These are phyloP conservation scores for Teunomyces kruisii DNA, from an alignment of 805 yeast species.

Conservation along the genomic window DNA sequence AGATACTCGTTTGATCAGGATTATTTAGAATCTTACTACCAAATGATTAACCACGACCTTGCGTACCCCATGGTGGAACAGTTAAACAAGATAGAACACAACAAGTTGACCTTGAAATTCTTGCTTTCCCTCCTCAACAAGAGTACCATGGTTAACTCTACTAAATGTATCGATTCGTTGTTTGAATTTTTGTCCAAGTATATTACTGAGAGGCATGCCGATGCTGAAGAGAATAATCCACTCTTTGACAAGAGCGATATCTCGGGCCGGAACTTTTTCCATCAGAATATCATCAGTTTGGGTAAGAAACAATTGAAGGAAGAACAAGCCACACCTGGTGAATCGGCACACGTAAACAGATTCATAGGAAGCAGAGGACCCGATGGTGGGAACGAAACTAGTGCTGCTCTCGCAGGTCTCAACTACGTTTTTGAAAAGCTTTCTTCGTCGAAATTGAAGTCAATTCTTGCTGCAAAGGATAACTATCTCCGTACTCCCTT, in stretches of 20 bases:
- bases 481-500: slow-evolving; percentile 79
- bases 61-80: slow-evolving; percentile 42
- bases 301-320: slow-evolving; percentile 58
- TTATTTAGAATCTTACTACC: slow-evolving; percentile 19
- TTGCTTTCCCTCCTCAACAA: slow-evolving; percentile 63
- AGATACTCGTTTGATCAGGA: slow-evolving; percentile 27
- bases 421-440: slow-evolving; percentile 57
- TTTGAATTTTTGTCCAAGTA: slow-evolving; percentile 46
- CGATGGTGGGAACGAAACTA: slow-evolving; percentile 55
- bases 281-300: slow-evolving; percentile 74
- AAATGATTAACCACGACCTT: slow-evolving; percentile 40
- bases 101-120: slow-evolving; percentile 53
- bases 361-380: slow-evolving; percentile 31
- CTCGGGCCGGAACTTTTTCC: slow-evolving; percentile 80
- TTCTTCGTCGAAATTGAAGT: slow-evolving; percentile 11
- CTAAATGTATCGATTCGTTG: slow-evolving; percentile 56
- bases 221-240: slow-evolving; percentile 13
- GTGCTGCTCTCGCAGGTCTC: slow-evolving; percentile 49
- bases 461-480: slow-evolving; percentile 61
- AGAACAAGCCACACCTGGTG: slow-evolving; percentile 45
- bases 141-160: slow-evolving; percentile 57
- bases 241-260: slow-evolving; percentile 65
- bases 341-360: slow-evolving; percentile 24
- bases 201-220: slow-evolving; percentile 1
- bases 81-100: slow-evolving; percentile 31